Base-by-base conservation (phyloP, 1,139 yeast species). In the Candida pseudocylindracea region DNA sequence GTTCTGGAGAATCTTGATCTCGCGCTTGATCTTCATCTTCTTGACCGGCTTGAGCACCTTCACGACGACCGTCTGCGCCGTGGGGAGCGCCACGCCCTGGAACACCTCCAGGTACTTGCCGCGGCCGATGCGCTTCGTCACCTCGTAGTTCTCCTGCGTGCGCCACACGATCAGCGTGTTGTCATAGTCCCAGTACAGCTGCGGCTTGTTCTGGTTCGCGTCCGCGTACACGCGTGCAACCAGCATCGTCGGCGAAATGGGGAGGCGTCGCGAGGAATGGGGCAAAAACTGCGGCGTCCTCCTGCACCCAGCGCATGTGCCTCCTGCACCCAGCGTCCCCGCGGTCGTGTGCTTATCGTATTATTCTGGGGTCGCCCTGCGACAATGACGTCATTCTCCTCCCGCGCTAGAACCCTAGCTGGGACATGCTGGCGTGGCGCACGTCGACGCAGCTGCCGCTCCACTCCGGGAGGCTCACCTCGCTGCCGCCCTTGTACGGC, bases 11-110 rank as follows among this genome's bases (percentile, higher is more conserved):
- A 91, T 88, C 49, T 83, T 76, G 41, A 91, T 83, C 50, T 91
- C 99, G 44, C 98, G 66, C 59, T 80, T 81, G 43, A 91, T 88
- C 60, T 91, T 91, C 65, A 88, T 88, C 54, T 91, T 67, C 55
- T 88, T 88, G 31, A 91, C 96, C 2, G 94, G 42, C 74, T 71
- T 30, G 38, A 34, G 42, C 33, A 39, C 42, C 33, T 31, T 31
- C 11, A 31, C 28, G 10, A 31, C 33, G 15, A 30, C 24, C 66
- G 63, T 32, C 58, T 57, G 12, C 6, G 33, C 40, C 38, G 60
- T 61, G 37, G 68, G 60, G 33, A 72, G 55, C 46, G 74, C 75
- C 28, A 73, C 57, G 27, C 91, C 92, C 20, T 24, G 12, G 10
- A 31, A 31, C 11, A 31, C 33, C 29, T 31, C 33, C 8, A 65